Base-by-base conservation (phyloP, 176 grass and related monocot genomes). In the Oryza glumipatula region DNA sequence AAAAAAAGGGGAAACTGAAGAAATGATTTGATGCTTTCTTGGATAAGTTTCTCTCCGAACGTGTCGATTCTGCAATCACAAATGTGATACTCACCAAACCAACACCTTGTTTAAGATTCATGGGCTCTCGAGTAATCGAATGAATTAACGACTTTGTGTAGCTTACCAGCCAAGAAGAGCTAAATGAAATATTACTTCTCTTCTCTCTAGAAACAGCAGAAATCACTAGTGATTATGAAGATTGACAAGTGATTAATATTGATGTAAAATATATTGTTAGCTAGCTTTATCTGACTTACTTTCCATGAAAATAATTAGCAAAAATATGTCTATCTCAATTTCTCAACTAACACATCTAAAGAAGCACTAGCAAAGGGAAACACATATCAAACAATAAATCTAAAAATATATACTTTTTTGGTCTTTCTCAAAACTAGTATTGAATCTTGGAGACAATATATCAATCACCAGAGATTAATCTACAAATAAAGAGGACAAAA, bases 61-160 rank as follows among this genome's bases (percentile, higher is more conserved):
- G 65, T 89, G 83, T 76, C 88, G 81, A 85, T 65, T 66, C 82
- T 36, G 6, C 52, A 44, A 69, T 70, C 87, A 19, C 60, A 85
- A 1, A 48, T 64, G 47, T 22, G 28, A 70, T 47, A 41, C n/a
- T 26, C 9, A 78, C 54, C 78, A 68, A 68, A 67, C 44, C 67
- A 78, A 11, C 19, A 82, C 65, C 78, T 47, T 79, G 49, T 26
- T 56, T 22, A 48, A 80, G 82, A 80, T 58, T 60, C 69, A 26
- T 17, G 54, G 22, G 3, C 52, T 63, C 39, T 9, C 24, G 38
- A 76, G 46, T 12, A 0, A 2, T 36, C 28, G 14, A 36, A 51
- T 63, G 76, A 16, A 39, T 30, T 13, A 12, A 61, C 17, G 11
- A 19, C 54, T 63, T 80, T 56, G 19, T 77, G 61, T 77, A 64